A percentile compares a stretch with the other conserved stretches of the same genome.
Conservation (phyloP, 768 basidiomycete species). For the Hericium alpestre region DNA sequence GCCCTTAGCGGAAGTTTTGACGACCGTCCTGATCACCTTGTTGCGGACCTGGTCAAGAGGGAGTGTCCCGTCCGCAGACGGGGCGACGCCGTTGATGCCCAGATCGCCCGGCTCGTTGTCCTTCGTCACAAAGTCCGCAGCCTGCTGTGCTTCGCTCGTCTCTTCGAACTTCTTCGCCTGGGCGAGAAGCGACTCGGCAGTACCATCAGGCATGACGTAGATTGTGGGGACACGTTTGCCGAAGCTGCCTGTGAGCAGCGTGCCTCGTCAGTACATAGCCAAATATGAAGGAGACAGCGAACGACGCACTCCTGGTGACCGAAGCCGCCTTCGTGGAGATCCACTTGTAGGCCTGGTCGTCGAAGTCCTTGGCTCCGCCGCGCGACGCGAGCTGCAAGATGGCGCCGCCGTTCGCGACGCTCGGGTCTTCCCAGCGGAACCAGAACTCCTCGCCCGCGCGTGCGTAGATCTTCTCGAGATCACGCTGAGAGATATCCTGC, state of each 20-base stretch:
- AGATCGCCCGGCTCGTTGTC: slow-evolving; percentile 4
- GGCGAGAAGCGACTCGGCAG: not conserved
- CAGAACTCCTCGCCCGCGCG: slow-evolving; percentile 1
- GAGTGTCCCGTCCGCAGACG: not conserved
- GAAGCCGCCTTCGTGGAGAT: not conserved
- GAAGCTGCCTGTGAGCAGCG: not conserved
- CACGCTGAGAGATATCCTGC: not conserved
- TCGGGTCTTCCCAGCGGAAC: slow-evolving; percentile 4
- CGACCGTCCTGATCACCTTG: slow-evolving; percentile 1
- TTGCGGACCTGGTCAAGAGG: slow-evolving; percentile 1
- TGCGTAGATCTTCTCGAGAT: not conserved
- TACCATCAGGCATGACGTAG: slow-evolving; percentile 2
- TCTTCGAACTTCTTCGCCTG: slow-evolving; percentile 1
- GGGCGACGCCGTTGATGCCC: not conserved
- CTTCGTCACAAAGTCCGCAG: slow-evolving; percentile 4
- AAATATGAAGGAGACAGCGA: not conserved
- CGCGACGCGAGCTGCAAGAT: not conserved
- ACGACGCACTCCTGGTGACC: not conserved
- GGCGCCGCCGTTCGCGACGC: not conserved
- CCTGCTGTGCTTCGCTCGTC: not conserved
- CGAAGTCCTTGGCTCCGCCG: not conserved
- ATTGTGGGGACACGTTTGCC: not conserved
- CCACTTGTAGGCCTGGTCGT: slow-evolving; percentile 7
- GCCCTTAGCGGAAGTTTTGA: not conserved
- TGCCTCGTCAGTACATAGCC: not conserved